Conservation (phyloP, 352 stramenopile species). For the Phytophthora pistaciae region DNA sequence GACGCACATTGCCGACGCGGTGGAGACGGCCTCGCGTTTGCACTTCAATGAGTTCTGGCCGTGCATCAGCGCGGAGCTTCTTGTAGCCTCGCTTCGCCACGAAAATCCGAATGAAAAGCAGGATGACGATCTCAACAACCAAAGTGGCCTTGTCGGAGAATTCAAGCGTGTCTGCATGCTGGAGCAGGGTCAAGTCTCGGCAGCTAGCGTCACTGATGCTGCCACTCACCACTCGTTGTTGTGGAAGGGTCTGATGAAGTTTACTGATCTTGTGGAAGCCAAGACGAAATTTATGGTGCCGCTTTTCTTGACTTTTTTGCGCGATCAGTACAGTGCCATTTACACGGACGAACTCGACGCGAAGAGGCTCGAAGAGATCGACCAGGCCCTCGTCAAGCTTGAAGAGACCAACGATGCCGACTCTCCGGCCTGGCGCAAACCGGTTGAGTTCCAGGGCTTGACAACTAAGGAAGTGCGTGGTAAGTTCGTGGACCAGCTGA, state of each 20-base stretch:
- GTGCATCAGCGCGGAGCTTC: slow-evolving; percentile 63
- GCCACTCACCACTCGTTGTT: slow-evolving; percentile 82
- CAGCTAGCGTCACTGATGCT: slow-evolving; percentile 65
- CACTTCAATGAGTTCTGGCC: slow-evolving; percentile 78
- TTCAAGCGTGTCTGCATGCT: slow-evolving; percentile 66
- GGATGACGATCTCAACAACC: slow-evolving; percentile 7
- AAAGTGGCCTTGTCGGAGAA: slow-evolving; percentile 37
- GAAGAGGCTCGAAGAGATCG: slow-evolving; percentile 48
- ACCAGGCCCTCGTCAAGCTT: slow-evolving; percentile 60
- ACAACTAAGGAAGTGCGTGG: slow-evolving; percentile 80
- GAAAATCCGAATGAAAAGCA: slow-evolving; percentile 35
- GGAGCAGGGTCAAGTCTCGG: slow-evolving; percentile 57
- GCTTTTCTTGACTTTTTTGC: slow-evolving; percentile 85
- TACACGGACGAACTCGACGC: slow-evolving; percentile 80
- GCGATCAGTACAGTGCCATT: slow-evolving; percentile 82
- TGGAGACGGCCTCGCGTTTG: slow-evolving; percentile 61
- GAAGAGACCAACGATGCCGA: slow-evolving; percentile 25
- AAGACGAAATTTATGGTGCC: slow-evolving; percentile 91
- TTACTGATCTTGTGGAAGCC: slow-evolving; percentile 74
- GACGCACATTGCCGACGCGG: slow-evolving; percentile 77
- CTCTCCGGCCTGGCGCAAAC: slow-evolving; percentile 41
- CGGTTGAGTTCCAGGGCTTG: slow-evolving; percentile 46
- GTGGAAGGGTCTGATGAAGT: slow-evolving; percentile 84
- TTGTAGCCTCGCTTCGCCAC: slow-evolving; percentile 53
- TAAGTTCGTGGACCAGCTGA: slow-evolving; percentile 87